These are phyloP conservation scores for Solanum appendiculatum DNA, from an alignment of 257 asterid genomes.

Conservation along the genomic window DNA sequence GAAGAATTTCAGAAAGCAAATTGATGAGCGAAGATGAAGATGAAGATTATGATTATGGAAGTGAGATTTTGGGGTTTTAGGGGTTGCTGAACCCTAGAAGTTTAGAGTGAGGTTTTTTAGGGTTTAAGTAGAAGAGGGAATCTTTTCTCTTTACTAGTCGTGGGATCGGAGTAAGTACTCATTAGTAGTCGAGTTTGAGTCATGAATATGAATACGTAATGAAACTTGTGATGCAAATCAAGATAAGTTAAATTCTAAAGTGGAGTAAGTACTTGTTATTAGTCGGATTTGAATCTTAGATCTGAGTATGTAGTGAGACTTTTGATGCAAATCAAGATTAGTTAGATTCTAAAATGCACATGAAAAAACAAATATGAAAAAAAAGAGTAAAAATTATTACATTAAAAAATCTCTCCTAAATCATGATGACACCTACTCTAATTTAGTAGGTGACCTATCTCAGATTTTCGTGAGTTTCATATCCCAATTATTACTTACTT, in stretches of 20 bases:
- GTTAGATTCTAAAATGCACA: no score
- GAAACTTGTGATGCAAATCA: neutral
- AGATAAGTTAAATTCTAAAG: no score
- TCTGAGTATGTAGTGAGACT: no score
- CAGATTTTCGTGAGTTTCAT: no score
- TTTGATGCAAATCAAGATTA: neutral
- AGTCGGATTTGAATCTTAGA: neutral
- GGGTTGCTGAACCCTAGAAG: neutral
- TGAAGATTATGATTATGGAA: neutral
- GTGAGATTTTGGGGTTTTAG: neutral
- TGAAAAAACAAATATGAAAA: no score
- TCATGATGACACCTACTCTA: neutral
- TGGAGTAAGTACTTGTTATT: neutral
- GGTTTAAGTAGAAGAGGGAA: no score
- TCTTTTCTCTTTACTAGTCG: no score
- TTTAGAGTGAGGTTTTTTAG: neutral
- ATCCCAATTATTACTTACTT: no score
- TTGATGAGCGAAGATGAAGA: neutral
- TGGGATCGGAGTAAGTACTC: neutral
- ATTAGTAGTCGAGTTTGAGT: neutral
- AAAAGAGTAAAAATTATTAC: no score
- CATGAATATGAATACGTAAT: neutral
- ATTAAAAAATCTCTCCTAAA: neutral
- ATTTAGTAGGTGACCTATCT: fast-evolving
- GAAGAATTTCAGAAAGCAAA: neutral